Conservation (phyloP, 352 stramenopile species). For the Globisporangium echinulatum region DNA sequence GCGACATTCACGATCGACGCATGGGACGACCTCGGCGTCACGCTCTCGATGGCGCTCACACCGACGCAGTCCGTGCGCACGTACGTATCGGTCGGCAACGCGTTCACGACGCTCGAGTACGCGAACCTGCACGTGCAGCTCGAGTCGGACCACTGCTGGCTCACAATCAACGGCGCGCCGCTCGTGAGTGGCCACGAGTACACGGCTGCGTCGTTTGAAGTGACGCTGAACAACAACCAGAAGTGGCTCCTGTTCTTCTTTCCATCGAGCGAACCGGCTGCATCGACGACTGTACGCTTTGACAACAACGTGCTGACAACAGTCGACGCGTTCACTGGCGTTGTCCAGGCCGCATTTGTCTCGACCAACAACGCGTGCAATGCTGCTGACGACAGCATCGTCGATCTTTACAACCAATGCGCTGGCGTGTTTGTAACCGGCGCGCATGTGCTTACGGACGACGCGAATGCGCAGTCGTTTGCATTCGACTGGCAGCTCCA, state of each 20-base stretch:
- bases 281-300: constrained; percentile 19
- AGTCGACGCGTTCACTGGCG: constrained; percentile 39
- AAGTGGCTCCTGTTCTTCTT: constrained; percentile 72
- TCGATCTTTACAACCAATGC: constrained; percentile 50
- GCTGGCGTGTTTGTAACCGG: constrained; percentile 48
- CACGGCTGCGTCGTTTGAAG: constrained; percentile 34
- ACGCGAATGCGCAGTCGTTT: constrained; percentile 37
- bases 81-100: constrained; percentile 67
- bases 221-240: constrained; percentile 74
- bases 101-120: constrained; percentile 73
- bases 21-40: constrained; percentile 76
- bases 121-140: constrained; percentile 55
- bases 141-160: constrained; percentile 52
- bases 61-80: constrained; percentile 24
- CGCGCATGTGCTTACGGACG: constrained; percentile 12
- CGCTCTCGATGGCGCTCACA: constrained; percentile 25
- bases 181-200: constrained; percentile 28
- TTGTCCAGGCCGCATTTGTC: constrained; percentile 64
- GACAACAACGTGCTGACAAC: constrained; percentile 49
- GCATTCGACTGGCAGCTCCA: constrained; percentile 51
- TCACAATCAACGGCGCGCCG: constrained; percentile 46
- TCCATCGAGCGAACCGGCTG: constrained; percentile 9
- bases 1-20: constrained; percentile 37
- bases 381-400: constrained; percentile 24
- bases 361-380: constrained; percentile 25